A percentile compares a stretch with the other conserved stretches of the same genome.
Conservation (phyloP, 1,284 basidiomycete genomes). For the Papiliotrema flavescens region DNA sequence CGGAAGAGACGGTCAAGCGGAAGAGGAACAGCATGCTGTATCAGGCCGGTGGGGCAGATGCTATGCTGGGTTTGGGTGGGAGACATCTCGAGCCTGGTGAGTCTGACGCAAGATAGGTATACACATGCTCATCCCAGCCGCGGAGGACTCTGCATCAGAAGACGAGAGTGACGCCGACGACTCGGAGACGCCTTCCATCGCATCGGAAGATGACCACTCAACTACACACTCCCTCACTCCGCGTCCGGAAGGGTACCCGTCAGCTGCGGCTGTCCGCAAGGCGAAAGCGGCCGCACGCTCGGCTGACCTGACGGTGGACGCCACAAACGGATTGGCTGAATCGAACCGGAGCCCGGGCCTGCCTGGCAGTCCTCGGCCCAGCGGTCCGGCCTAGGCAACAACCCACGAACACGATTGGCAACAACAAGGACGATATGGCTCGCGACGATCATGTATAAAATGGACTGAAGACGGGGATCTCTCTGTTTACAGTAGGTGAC, state of each 20-base stretch:
- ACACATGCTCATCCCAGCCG: not conserved
- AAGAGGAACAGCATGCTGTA: constrained; percentile 48
- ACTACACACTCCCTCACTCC: not conserved
- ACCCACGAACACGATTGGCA: too few relatives aligned
- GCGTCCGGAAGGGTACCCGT: not conserved
- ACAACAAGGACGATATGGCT: too few relatives aligned
- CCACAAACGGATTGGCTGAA: too few relatives aligned
- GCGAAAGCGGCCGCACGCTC: not conserved
- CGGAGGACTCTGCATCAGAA: not conserved
- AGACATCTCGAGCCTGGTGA: constrained; percentile 41
- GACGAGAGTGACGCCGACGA: not conserved
- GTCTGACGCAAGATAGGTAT: not conserved
- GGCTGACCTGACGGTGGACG: not conserved
- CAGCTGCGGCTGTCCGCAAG: not conserved
- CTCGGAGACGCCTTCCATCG: not conserved
- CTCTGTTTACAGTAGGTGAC: not conserved
- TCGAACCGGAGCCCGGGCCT: too few relatives aligned
- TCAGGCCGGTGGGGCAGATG: constrained; percentile 43
- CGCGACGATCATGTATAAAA: too few relatives aligned
- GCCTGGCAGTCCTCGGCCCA: too few relatives aligned
- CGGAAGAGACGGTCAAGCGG: constrained; percentile 36
- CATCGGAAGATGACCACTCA: not conserved
- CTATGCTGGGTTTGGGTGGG: constrained; percentile 41
- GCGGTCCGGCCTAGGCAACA: too few relatives aligned
- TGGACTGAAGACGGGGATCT: too few relatives aligned